These are phyloP conservation scores for Abortiporus biennis DNA, from an alignment of 1,284 basidiomycete species.

Conservation along the genomic window DNA sequence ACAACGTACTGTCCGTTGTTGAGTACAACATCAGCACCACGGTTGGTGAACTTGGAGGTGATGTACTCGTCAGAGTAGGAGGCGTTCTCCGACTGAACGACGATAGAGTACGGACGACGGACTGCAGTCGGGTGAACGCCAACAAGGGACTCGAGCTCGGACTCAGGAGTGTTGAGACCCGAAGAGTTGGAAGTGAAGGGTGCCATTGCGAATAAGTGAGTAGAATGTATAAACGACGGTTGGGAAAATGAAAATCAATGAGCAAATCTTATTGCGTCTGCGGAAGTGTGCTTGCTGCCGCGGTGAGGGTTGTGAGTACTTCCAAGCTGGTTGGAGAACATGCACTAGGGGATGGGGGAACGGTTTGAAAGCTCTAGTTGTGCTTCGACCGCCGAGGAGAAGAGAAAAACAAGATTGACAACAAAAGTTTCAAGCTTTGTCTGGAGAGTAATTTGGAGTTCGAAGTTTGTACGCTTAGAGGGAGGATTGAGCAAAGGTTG, in stretches of 20 bases:
- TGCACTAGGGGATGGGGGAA: conserved; percentile 51
- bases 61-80: conserved; percentile 79
- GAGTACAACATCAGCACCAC: conserved; percentile 71
- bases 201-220: conserved; percentile 38
- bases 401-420: not conserved
- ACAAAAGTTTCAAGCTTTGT: not conserved
- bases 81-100: conserved; percentile 82
- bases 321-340: conserved; percentile 85
- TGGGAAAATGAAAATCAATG: conserved; percentile 29
- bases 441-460: not conserved
- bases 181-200: conserved; percentile 46
- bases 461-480: not conserved
- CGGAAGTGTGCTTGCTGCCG: conserved; percentile 67
- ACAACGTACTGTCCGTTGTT: conserved; percentile 69
- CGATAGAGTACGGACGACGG: conserved; percentile 72
- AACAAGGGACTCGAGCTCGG: conserved; percentile 56
- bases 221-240: too few species aligned
- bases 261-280: conserved; percentile 46
- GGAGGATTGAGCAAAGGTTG: not conserved
- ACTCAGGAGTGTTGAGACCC: conserved; percentile 60
- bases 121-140: conserved; percentile 83
- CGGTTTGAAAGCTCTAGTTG: conserved; percentile 2
- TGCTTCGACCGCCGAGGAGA: conserved; percentile 2
- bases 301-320: conserved; percentile 74
- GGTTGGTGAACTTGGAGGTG: conserved; percentile 80